Conservation (phyloP, 352 stramenopile species). For the Phytophthora ramorum region DNA sequence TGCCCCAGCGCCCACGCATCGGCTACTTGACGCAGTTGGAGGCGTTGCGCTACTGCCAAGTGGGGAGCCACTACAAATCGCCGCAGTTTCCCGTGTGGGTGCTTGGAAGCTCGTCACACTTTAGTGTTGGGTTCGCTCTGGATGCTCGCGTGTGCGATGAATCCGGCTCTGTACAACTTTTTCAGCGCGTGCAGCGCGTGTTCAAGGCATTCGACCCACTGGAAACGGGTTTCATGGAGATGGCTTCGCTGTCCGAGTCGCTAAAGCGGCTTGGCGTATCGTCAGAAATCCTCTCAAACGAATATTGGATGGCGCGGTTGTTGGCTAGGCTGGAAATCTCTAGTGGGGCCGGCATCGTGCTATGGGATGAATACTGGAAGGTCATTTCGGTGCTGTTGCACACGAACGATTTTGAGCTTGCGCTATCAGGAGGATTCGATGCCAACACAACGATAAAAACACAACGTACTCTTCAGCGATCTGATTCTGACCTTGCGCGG, state of each 20-base stretch:
- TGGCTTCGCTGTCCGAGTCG: constrained; percentile 61
- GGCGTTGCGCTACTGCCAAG: constrained; percentile 90
- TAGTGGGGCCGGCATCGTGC: constrained; percentile 85
- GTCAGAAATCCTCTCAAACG: constrained; percentile 51
- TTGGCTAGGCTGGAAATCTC: constrained; percentile 63
- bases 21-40: constrained; percentile 93
- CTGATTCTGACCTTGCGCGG: constrained; percentile 75
- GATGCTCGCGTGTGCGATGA: constrained; percentile 62
- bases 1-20: constrained; percentile 57
- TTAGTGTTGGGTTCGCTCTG: constrained; percentile 89
- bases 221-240: constrained; percentile 90
- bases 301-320: constrained; percentile 74
- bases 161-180: constrained; percentile 74
- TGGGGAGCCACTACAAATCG: constrained; percentile 92
- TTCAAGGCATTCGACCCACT: constrained; percentile 91
- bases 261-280: constrained; percentile 74
- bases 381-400: constrained; percentile 79
- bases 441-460: constrained; percentile 1
- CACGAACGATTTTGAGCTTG: constrained; percentile 71
- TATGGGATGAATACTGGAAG: constrained; percentile 95
- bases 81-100: constrained; percentile 91
- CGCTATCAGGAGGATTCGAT: constrained; percentile 59
- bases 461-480: constrained; percentile 39
- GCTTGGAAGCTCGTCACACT: constrained; percentile 90
- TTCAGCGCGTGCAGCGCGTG: constrained; percentile 87